phyloP scores from a whole-genome alignment of 805 yeast species.

The Blastobotrys americana region DNA sequence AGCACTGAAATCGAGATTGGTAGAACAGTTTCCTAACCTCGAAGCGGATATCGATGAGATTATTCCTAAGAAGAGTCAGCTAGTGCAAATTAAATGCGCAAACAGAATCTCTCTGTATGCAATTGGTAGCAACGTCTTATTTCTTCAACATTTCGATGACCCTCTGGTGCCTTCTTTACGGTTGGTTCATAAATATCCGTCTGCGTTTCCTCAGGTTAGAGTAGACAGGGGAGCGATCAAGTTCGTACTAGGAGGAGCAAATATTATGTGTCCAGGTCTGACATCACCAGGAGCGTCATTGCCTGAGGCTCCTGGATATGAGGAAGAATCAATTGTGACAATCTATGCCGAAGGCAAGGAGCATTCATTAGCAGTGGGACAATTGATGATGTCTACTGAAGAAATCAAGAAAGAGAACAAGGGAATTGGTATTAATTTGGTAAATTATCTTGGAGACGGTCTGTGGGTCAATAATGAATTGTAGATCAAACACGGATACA shows the following conservation, averaged over 20 bases:
- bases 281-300: slow-evolving; percentile 75
- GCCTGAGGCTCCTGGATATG: slow-evolving; percentile 64
- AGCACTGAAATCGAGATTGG: slow-evolving; percentile 68
- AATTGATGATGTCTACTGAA: slow-evolving; percentile 76
- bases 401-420: slow-evolving; percentile 78
- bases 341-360: slow-evolving; percentile 92
- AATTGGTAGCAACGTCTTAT: slow-evolving; percentile 63
- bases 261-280: slow-evolving; percentile 93
- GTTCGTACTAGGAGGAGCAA: slow-evolving; percentile 91
- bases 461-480: slow-evolving; percentile 31
- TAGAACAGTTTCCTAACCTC: slow-evolving; percentile 63
- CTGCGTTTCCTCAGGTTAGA: slow-evolving; percentile 74
- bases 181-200: slow-evolving; percentile 44
- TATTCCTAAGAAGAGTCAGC: slow-evolving; percentile 83
- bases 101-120: slow-evolving; percentile 76
- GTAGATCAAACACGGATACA: neutral
- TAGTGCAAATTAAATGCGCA: slow-evolving; percentile 76
- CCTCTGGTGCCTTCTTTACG: slow-evolving; percentile 69
- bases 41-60: slow-evolving; percentile 73
- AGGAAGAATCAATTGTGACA: slow-evolving; percentile 64
- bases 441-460: slow-evolving; percentile 85
- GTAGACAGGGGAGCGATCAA: slow-evolving; percentile 97
- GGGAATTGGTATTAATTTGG: slow-evolving; percentile 81
- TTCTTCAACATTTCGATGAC: slow-evolving; percentile 75
- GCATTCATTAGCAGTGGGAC: slow-evolving; percentile 85